These are phyloP conservation scores for Periconia sp. DNA, from an alignment of 2,329 filamentous ascomycete species.

Conservation along the genomic window DNA sequence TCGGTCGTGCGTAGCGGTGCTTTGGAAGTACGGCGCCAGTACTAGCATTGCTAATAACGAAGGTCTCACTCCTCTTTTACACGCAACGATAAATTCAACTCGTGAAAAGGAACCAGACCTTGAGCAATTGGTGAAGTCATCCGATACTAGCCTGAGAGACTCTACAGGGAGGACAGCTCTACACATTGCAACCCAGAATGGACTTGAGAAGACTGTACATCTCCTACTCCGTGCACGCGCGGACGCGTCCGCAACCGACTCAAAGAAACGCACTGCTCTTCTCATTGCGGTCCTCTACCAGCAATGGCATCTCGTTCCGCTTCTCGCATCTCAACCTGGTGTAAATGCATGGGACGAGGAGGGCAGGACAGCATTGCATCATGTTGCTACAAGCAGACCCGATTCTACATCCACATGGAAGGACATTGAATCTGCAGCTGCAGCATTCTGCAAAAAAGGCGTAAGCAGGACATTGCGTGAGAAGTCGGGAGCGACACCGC, in stretches of 20 bases:
- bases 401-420: constrained; percentile 24
- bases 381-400: constrained; percentile 27
- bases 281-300: constrained; percentile 29
- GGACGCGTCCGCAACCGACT: constrained; percentile 24
- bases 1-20: constrained; percentile 23
- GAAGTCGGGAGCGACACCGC: constrained; percentile 33
- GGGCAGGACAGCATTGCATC: constrained; percentile 35
- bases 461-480: constrained; percentile 37
- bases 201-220: constrained; percentile 22
- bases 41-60: constrained; percentile 17
- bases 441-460: constrained; percentile 32
- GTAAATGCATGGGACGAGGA: constrained; percentile 34
- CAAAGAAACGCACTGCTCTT: constrained; percentile 30
- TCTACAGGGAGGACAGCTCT: constrained; percentile 21
- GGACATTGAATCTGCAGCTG: constrained; percentile 25
- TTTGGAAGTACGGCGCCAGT: constrained; percentile 26
- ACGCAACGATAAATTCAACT: constrained; percentile 10
- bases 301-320: constrained; percentile 29
- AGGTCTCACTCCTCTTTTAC: constrained; percentile 26
- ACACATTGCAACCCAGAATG: constrained; percentile 33
- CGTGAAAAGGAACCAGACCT: constrained; percentile 25
- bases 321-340: constrained; percentile 31
- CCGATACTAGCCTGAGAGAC: constrained; percentile 20
- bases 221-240: constrained; percentile 24
- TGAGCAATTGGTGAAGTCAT: constrained; percentile 24